These are phyloP conservation scores for Trichoderma brevicompactum DNA, from an alignment of 2,329 filamentous ascomycete species.

Conservation along the genomic window DNA sequence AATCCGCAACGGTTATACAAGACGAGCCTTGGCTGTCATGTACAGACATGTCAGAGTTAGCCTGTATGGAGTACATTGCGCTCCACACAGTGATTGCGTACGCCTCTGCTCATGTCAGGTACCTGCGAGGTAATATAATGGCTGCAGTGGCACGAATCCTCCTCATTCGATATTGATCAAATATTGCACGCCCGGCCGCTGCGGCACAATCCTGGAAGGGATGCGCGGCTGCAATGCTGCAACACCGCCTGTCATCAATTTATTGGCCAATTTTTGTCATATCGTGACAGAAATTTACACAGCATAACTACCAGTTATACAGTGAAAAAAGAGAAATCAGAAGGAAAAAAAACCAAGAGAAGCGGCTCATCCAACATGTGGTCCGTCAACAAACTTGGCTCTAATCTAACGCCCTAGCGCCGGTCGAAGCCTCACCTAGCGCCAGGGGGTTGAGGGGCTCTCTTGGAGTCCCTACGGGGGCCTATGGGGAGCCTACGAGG, in stretches of 20 bases:
- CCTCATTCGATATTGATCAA: not conserved
- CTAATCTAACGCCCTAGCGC: constrained; percentile 15
- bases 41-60: constrained; percentile 8
- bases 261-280: not conserved
- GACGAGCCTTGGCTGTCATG: not conserved
- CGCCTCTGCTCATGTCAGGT: not conserved
- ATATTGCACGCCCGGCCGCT: constrained; percentile 9
- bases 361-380: constrained; percentile 16
- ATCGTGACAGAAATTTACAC: too few species aligned
- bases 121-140: not conserved
- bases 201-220: not conserved
- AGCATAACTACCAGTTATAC: not conserved
- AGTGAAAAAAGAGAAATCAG: not conserved
- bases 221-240: not conserved
- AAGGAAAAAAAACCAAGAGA: not conserved
- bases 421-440: constrained; percentile 17
- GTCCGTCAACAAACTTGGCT: constrained; percentile 20
- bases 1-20: not conserved
- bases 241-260: not conserved
- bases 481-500: not conserved
- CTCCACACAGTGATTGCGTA: constrained; percentile 15
- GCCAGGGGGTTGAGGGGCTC: constrained; percentile 1
- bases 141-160: not conserved
- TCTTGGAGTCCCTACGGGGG: not conserved
- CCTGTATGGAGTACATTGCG: not conserved